These are phyloP conservation scores for Teratosphaeria destructans DNA, from an alignment of 2,329 filamentous ascomycete genomes.

Conservation along the genomic window DNA sequence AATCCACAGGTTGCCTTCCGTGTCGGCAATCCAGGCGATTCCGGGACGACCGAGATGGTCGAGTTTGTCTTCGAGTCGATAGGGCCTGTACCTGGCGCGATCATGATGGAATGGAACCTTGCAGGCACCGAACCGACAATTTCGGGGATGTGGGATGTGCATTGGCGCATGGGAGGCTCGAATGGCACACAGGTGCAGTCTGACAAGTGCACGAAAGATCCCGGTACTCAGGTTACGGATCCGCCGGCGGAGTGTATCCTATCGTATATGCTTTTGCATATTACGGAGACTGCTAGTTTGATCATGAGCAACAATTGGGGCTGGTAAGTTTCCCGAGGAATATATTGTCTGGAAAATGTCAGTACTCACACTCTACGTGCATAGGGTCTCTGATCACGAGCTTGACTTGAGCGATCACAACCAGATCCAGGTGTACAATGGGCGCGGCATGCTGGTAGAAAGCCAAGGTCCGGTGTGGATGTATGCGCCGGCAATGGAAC, in stretches of 20 bases:
- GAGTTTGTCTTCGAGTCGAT: slow-evolving; percentile 77
- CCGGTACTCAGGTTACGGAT: slow-evolving; percentile 33
- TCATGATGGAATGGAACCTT: slow-evolving; percentile 85
- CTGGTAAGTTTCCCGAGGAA: slow-evolving; percentile 41
- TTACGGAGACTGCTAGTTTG: slow-evolving; percentile 47
- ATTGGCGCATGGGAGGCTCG: slow-evolving; percentile 59
- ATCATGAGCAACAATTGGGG: slow-evolving; percentile 89
- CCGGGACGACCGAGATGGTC: slow-evolving; percentile 71
- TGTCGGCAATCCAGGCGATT: slow-evolving; percentile 66
- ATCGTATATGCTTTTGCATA: slow-evolving; percentile 47
- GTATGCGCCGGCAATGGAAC: slow-evolving; percentile 60
- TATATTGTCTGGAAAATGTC: neutral
- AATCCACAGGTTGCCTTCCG: slow-evolving; percentile 74
- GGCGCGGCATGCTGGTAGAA: slow-evolving; percentile 70
- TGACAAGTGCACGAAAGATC: slow-evolving; percentile 66
- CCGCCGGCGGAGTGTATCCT: slow-evolving; percentile 47
- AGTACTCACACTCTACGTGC: neutral
- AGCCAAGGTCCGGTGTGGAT: slow-evolving; percentile 32
- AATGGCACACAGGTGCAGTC: slow-evolving; percentile 56
- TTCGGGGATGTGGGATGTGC: slow-evolving; percentile 81
- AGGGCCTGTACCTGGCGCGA: slow-evolving; percentile 72
- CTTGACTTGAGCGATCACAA: slow-evolving; percentile 62
- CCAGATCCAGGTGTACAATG: slow-evolving; percentile 77
- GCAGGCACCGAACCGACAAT: slow-evolving; percentile 54
- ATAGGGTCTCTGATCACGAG: slow-evolving; percentile 67